These are phyloP conservation scores for Penicillium fuscoglaucum DNA, from an alignment of 2,329 filamentous ascomycete genomes.

Conservation along the genomic window DNA sequence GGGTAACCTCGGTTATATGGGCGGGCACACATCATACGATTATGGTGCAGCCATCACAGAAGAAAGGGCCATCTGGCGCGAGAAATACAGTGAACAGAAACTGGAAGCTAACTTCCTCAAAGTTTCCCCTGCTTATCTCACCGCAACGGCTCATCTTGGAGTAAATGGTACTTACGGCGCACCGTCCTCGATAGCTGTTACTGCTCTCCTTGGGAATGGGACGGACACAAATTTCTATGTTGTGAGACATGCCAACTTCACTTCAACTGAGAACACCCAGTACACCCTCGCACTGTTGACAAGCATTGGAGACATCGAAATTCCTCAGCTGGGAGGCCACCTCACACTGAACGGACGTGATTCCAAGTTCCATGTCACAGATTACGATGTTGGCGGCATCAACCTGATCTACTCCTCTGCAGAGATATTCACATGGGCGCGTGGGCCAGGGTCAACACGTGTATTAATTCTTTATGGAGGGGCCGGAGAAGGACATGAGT, in stretches of 20 bases:
- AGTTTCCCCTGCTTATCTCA: constrained; percentile 67
- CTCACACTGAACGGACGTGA: constrained; percentile 28
- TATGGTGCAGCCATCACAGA: constrained; percentile 65
- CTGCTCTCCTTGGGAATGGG: constrained; percentile 10
- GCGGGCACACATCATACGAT: constrained; percentile 61
- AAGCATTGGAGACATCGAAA: constrained; percentile 28
- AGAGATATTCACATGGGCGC: constrained; percentile 34
- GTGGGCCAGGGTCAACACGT: constrained; percentile 11
- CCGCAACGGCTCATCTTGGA: constrained; percentile 50
- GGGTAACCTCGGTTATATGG: constrained; percentile 72
- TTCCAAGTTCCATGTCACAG: constrained; percentile 35
- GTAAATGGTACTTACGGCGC: constrained; percentile 12
- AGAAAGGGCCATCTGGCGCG: constrained; percentile 63
- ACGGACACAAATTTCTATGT: constrained; percentile 16
- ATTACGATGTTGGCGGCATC: constrained; percentile 29
- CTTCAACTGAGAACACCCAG: constrained; percentile 8
- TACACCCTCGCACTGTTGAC: constrained; percentile 20
- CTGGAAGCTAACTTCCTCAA: constrained; percentile 73
- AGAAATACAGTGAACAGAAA: constrained; percentile 77
- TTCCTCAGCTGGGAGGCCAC: constrained; percentile 28
- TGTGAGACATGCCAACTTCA: constrained; percentile 20
- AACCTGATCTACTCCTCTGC: constrained; percentile 32
- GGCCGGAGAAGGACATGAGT: constrained; percentile 29
- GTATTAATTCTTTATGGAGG: constrained; percentile 34
- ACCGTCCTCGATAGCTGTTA: constrained; percentile 15